Evolutionary conservation across 2,329 filamentous ascomycete species (phyloP).

Genomic region (Trichoderma gracile): DNA sequence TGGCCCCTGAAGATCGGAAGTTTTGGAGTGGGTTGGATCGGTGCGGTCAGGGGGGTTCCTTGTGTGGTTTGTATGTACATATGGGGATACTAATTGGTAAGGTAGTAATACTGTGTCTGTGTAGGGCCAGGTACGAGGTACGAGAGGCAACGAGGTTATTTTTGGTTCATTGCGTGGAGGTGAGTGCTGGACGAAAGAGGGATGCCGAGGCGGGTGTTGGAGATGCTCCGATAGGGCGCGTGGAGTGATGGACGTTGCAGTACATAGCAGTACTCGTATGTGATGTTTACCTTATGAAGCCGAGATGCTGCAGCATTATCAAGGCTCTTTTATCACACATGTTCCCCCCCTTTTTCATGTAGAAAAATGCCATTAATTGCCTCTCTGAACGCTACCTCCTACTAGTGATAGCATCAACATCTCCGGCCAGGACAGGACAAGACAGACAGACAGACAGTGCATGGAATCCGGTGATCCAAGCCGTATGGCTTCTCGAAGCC

Average conservation of each 20-base stretch:
- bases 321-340: background rate
- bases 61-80: background rate
- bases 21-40: background rate
- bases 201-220: conserved; percentile 11
- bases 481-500: conserved; percentile 19
- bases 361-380: background rate
- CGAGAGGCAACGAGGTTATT: background rate
- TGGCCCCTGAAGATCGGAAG: conserved; percentile 30
- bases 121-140: background rate
- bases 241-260: background rate
- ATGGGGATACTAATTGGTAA: no score
- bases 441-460: no score
- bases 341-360: no score
- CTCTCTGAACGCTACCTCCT: background rate
- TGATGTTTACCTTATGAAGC: background rate
- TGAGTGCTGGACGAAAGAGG: conserved; percentile 14
- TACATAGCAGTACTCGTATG: no score
- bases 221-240: background rate
- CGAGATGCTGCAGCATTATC: background rate
- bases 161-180: background rate
- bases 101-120: no score
- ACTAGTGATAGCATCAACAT: no score
- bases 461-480: background rate
- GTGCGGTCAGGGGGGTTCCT: conserved; percentile 1
- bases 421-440: no score